These are phyloP conservation scores for Aspergillus sojae DNA, from an alignment of 2,329 filamentous ascomycete genomes.

Conservation along the genomic window DNA sequence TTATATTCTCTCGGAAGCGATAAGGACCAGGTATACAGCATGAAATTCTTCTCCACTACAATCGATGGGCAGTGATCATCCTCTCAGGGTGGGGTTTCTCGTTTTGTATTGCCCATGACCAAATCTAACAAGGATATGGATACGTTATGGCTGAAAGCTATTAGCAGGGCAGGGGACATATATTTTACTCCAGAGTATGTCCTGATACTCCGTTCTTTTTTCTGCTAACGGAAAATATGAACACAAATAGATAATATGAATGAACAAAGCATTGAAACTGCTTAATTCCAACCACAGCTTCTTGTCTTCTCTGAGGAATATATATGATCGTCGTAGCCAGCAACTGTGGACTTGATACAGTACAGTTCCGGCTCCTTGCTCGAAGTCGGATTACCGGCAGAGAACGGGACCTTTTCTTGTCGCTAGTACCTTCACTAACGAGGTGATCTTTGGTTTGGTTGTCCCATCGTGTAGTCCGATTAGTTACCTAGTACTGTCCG, in stretches of 20 bases:
- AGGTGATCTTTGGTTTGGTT: too few relatives aligned
- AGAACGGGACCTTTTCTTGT: too few relatives aligned
- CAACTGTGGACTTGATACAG: too few relatives aligned
- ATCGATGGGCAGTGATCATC: neutral
- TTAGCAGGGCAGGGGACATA: neutral
- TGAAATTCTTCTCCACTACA: neutral
- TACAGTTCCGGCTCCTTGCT: too few relatives aligned
- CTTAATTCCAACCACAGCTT: too few relatives aligned
- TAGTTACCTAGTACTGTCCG: neutral
- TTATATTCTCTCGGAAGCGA: neutral
- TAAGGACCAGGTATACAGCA: neutral
- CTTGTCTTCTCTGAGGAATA: too few relatives aligned
- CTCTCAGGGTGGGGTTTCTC: neutral
- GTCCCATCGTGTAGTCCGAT: neutral
- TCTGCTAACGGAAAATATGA: too few relatives aligned
- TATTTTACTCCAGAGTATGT: neutral
- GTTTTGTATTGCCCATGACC: neutral
- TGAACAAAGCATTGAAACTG: too few relatives aligned
- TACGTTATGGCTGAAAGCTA: neutral
- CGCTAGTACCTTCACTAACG: too few relatives aligned
- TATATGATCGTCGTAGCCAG: too few relatives aligned
- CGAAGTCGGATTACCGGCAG: too few relatives aligned
- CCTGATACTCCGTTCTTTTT: neutral
- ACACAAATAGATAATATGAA: too few relatives aligned
- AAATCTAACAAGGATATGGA: neutral